Base-by-base conservation (phyloP, 495 filamentous ascomycete genomes). In the Parathielavia hyrcaniae region DNA sequence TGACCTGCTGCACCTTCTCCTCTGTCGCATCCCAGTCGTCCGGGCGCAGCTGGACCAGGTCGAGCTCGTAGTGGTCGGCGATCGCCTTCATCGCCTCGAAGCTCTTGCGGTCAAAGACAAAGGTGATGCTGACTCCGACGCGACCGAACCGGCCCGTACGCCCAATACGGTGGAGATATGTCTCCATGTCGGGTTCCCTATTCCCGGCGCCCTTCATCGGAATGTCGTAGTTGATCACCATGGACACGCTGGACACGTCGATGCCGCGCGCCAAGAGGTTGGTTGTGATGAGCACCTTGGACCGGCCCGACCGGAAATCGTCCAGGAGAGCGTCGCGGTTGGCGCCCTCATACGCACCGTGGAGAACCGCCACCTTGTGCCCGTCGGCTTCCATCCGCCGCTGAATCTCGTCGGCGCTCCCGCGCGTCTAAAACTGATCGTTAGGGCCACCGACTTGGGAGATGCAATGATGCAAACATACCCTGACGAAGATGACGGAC, bases 271-370 rank as follows among this genome's bases (percentile, higher is more conserved):
- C 88, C 50, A 99, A 82, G 39, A 99, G 92, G 67, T 99, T 97
- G 63, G 95, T 99, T 0, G 95, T 92, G 67, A 97, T 97, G 57
- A 99, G 85, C n/a, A 99, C 93, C 77, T 97, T 99, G 52, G 89
- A 87, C 26, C 82, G 77, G 50, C 91, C 91, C 20, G 69, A 79
- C 58, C 93, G 86, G 84, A 97, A 99, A 13, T 85, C 74, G 64
- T 96, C 88, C 59, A 99, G 87, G 59, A 97, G 82, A 0, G 74
- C 69, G 65, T 99, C 95, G 70, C 95, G 88, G 61, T 90, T 83
- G 8, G 73, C 74, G 17, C 90, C 92, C 61, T 96, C 88, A 51
- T 90, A 83, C 49, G 84, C 91, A 69, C 89, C 89, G 55, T 90
- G 92, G 62, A 99, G 76, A 32, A 85, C 88, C 6, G 88, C 89